Evolutionary conservation across 306 rosid genomes (phyloP), one percentile per base, ranked within the genome.

Genomic region (Oemleria cerasiformis): DNA sequence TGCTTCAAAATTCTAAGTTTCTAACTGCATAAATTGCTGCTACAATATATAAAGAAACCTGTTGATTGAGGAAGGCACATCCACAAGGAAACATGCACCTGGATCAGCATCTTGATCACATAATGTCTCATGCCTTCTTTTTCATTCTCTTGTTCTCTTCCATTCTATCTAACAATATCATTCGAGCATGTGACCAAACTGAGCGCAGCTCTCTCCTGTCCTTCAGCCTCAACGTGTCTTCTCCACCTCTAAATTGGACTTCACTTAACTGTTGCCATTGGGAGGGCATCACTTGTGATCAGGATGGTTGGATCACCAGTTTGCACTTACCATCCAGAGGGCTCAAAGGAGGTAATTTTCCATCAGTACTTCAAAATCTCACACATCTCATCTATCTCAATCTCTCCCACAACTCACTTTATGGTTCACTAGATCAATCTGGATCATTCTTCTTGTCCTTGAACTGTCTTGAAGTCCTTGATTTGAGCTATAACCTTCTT

Each of bases 401-500:
- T 23, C 71, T 67, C 30, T 67, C 58, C 23, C 71, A n/a, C 71
- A 48, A 48, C 13, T 68, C 48, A 36, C 61, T 68, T 36, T 36
- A 3, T 0, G 19, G 54, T 7, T 1, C 25, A 34, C 62, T 73
- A 4, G 25, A 66, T 8, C 14, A 43, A 5, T 41, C 16, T 5
- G 4, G 23, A 63, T 39, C 36, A 1, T 30, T 73, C 62, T 73
- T 63, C 67, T 73, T 11, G 15, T n/a, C 54, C 11, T 23, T 63
- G 38, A 60, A 21, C 25, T 39, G 17, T 30, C 42, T 73, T 8
- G 8, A 1, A 7, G 14, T 63, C 44, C 50, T 73, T 11, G 76
- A 72, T 49, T 61, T 72, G 76, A 72, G 62, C 69, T 48, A 34
- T 41, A 72, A 62, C 62, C 12, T 25, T 74, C 2, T 74, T 15